A percentile compares a stretch with the other conserved stretches of the same genome.
phyloP scores from a whole-genome alignment of 495 filamentous ascomycete genomes.

The Talaromyces stipitatus region DNA sequence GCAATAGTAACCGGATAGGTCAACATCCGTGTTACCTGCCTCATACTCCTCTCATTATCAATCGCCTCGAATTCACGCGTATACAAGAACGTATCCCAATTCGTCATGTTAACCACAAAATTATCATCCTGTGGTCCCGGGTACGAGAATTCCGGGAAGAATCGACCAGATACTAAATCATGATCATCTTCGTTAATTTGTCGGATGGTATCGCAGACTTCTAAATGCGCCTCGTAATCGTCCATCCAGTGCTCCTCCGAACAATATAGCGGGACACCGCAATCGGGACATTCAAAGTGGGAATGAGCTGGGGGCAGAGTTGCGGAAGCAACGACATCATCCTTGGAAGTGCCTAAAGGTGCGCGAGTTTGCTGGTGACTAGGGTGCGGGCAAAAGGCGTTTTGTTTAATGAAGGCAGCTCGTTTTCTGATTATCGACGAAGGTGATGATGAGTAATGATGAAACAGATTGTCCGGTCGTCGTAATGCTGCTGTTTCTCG shows the following conservation, averaged over 20 bases:
- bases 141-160: constrained; percentile 91
- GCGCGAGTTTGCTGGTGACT: constrained; percentile 63
- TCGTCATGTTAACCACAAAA: constrained; percentile 90
- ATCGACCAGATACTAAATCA: constrained; percentile 80
- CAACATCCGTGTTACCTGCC: constrained; percentile 84
- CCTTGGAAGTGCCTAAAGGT: constrained; percentile 48
- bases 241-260: constrained; percentile 89
- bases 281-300: constrained; percentile 92
- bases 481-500: constrained; percentile 46
- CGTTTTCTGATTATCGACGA: constrained; percentile 74
- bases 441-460: constrained; percentile 82
- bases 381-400: constrained; percentile 87
- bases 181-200: constrained; percentile 98
- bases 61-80: constrained; percentile 82
- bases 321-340: constrained; percentile 26
- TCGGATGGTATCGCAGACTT: constrained; percentile 83
- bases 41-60: constrained; percentile 75
- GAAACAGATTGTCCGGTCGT: constrained; percentile 79
- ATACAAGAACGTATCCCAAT: constrained; percentile 96
- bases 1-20: constrained; percentile 91
- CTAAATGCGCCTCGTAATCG: constrained; percentile 84
- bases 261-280: constrained; percentile 89
- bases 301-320: constrained; percentile 64
- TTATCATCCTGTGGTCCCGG: constrained; percentile 85
- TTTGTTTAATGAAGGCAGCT: constrained; percentile 80